Percentiles rank a stretch among this genome's conserved stretches.
These are phyloP conservation scores for Linderniella brevidens DNA, from an alignment of 257 asterid species.

Conservation along the genomic window DNA sequence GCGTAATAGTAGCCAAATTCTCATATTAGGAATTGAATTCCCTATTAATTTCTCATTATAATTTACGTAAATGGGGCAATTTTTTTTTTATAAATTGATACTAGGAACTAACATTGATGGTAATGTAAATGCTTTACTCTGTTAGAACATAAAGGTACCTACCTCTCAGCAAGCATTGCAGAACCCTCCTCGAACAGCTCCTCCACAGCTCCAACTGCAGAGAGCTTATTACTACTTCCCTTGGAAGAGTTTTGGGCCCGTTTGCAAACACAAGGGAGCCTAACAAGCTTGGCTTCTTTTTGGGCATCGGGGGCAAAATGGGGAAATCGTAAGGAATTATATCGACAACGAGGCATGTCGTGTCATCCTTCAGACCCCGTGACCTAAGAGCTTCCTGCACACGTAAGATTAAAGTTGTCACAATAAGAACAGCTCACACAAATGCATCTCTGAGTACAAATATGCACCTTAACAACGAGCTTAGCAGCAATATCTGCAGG, in stretches of 20 bases:
- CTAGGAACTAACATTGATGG: not conserved
- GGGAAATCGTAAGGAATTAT: slow-evolving; percentile 83
- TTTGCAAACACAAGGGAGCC: slow-evolving; percentile 48
- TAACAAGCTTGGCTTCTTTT: slow-evolving; percentile 52
- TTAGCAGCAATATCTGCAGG: slow-evolving; percentile 96
- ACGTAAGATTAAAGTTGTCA: too few relatives aligned
- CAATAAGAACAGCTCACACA: too few relatives aligned
- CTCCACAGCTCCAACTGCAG: slow-evolving; percentile 89
- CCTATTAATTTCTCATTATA: too few relatives aligned
- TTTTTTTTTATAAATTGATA: too few relatives aligned
- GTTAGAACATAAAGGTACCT: too few relatives aligned
- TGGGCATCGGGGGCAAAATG: slow-evolving; percentile 52
- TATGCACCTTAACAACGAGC: slow-evolving; percentile 77
- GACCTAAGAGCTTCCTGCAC: slow-evolving; percentile 89
- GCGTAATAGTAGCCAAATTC: not conserved
- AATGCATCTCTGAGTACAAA: too few relatives aligned
- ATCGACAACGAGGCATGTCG: slow-evolving; percentile 97
- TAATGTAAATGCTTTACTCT: too few relatives aligned
- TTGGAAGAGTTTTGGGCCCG: slow-evolving; percentile 27
- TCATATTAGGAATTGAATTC: too few relatives aligned
- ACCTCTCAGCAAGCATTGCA: slow-evolving; percentile 99
- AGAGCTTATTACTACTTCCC: slow-evolving; percentile 53
- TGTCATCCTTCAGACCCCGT: slow-evolving; percentile 95
- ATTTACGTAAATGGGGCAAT: too few relatives aligned
- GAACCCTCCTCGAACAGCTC: slow-evolving; percentile 97